These are phyloP conservation scores for Pythium pectinolyticum DNA, from an alignment of 352 stramenopile genomes.

Conservation along the genomic window DNA sequence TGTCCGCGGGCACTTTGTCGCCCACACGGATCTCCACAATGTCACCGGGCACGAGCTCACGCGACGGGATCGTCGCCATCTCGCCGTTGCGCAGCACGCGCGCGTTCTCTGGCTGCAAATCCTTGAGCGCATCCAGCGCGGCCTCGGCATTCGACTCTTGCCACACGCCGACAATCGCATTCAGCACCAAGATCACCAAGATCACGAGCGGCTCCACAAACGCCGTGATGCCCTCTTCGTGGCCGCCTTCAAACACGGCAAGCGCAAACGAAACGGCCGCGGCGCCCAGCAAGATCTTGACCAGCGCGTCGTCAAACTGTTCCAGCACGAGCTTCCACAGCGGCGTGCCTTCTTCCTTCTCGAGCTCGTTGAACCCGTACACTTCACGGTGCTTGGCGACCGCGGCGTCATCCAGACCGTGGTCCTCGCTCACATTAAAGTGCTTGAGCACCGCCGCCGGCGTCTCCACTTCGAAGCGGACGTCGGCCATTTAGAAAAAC, in stretches of 20 bases:
- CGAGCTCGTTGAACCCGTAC: conserved; percentile 87
- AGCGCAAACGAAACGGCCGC: conserved; percentile 94
- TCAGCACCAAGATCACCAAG: conserved; percentile 95
- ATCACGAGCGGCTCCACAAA: conserved; percentile 99
- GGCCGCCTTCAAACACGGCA: conserved; percentile 89
- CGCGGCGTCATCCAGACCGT: conserved; percentile 49
- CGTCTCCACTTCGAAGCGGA: conserved; percentile 68
- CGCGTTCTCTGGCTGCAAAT: conserved; percentile 92
- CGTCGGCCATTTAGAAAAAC: conserved; percentile 4
- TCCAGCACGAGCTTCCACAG: conserved; percentile 95
- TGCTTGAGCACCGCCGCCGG: conserved; percentile 75
- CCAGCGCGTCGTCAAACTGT: conserved; percentile 98
- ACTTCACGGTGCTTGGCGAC: conserved; percentile 55
- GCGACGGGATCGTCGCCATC: conserved; percentile 82
- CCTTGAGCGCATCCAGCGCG: conserved; percentile 94
- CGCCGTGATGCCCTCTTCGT: conserved; percentile 81
- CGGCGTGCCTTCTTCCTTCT: conserved; percentile 87
- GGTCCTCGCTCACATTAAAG: conserved; percentile 64
- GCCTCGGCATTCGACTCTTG: conserved; percentile 94
- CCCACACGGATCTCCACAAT: conserved; percentile 95
- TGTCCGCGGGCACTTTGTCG: conserved; percentile 97
- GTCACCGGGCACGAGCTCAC: conserved; percentile 96
- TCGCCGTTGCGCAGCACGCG: conserved; percentile 87
- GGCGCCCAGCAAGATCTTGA: conserved; percentile 97
- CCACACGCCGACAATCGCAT: conserved; percentile 96